Evolutionary conservation across 2,329 filamentous ascomycete species (phyloP).

Genomic region (Claviceps humidiphila): DNA sequence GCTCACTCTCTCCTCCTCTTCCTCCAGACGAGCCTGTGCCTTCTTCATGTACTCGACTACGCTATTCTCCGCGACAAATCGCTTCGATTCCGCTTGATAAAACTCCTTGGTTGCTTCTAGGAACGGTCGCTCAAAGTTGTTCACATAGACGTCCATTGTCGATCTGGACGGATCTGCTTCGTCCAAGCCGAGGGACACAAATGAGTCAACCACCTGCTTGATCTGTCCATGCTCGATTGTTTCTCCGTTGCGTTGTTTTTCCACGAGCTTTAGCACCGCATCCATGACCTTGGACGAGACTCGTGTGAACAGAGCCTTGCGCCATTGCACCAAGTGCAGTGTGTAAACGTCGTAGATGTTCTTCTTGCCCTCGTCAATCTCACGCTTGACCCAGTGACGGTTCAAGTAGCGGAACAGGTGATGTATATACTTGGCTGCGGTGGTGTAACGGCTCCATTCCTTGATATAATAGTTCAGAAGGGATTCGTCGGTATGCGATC

Average conservation of each 20-base stretch:
- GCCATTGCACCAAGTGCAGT: constrained; percentile 90
- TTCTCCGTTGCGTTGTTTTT: constrained; percentile 94
- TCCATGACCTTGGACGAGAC: constrained; percentile 87
- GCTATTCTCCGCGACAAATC: constrained; percentile 91
- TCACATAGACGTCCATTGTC: constrained; percentile 87
- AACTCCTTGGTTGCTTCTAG: constrained; percentile 71
- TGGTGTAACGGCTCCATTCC: constrained; percentile 93
- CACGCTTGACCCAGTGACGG: constrained; percentile 95
- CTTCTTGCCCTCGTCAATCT: constrained; percentile 98
- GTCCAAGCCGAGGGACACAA: constrained; percentile 87
- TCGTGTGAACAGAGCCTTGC: constrained; percentile 72
- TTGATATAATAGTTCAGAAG: constrained; percentile 86
- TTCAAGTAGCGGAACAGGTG: constrained; percentile 95
- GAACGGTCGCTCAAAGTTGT: constrained; percentile 87
- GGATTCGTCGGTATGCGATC: constrained; percentile 76
- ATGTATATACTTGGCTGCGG: constrained; percentile 92
- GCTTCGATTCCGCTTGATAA: constrained; percentile 83
- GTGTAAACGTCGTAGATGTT: constrained; percentile 98
- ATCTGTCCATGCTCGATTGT: constrained; percentile 96
- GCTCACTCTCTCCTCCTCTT: constrained; percentile 87
- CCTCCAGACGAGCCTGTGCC: constrained; percentile 74
- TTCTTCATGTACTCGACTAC: constrained; percentile 99
- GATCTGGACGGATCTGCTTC: constrained; percentile 88
- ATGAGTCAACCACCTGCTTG: constrained; percentile 93
- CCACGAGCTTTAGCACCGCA: constrained; percentile 84